These are phyloP conservation scores for Phytophthora cajani DNA, from an alignment of 352 stramenopile genomes.

Conservation along the genomic window DNA sequence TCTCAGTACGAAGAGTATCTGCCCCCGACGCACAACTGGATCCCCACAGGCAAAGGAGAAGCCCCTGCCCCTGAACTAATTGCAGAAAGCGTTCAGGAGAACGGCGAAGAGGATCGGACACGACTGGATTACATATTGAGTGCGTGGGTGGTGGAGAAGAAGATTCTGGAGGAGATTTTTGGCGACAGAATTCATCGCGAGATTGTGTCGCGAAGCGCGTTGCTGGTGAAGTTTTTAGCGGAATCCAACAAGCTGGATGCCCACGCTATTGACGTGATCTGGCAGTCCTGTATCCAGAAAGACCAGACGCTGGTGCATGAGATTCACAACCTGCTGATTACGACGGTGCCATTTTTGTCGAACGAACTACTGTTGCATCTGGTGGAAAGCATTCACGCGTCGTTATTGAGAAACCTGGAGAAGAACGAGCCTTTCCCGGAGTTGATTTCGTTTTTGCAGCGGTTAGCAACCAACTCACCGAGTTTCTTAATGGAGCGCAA, in stretches of 20 bases:
- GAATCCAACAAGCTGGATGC: slow-evolving; percentile 81
- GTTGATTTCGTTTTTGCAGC: slow-evolving; percentile 82
- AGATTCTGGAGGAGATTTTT: slow-evolving; percentile 88
- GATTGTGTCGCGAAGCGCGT: slow-evolving; percentile 82
- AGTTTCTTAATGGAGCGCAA: slow-evolving; percentile 79
- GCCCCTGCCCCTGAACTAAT: slow-evolving; percentile 75
- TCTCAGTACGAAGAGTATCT: slow-evolving; percentile 94
- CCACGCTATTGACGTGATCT: slow-evolving; percentile 76
- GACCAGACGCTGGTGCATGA: slow-evolving; percentile 84
- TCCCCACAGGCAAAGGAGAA: slow-evolving; percentile 79
- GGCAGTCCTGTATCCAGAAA: slow-evolving; percentile 84
- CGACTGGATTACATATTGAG: slow-evolving; percentile 81
- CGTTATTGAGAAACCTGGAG: slow-evolving; percentile 53
- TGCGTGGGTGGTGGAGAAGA: slow-evolving; percentile 73
- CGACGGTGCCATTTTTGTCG: slow-evolving; percentile 77
- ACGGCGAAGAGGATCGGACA: slow-evolving; percentile 52
- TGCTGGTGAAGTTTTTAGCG: slow-evolving; percentile 86
- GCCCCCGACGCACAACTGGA: slow-evolving; percentile 91
- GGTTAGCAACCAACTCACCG: slow-evolving; percentile 67
- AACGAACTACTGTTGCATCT: slow-evolving; percentile 77
- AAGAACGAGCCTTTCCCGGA: slow-evolving; percentile 73
- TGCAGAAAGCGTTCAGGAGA: slow-evolving; percentile 64
- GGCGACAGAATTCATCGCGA: slow-evolving; percentile 89
- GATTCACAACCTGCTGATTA: slow-evolving; percentile 83
- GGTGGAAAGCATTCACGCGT: slow-evolving; percentile 70